Conservation (phyloP, 441 rosid species). For the Erodium moschatum region DNA sequence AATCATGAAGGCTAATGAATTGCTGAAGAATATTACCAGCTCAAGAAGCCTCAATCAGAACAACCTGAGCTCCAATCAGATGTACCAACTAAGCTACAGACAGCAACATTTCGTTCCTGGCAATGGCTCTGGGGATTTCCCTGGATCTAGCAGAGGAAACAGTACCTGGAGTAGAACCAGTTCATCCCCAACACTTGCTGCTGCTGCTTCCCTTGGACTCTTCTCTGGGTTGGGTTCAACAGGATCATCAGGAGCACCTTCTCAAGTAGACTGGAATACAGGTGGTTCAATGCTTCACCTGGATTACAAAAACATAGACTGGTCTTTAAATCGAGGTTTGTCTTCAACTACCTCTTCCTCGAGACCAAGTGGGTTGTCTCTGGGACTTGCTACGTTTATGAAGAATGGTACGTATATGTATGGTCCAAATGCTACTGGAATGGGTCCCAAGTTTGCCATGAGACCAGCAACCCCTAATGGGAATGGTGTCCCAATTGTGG, state of each 20-base stretch:
- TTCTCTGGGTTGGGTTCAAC: constrained; percentile 59
- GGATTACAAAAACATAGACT: constrained; percentile 68
- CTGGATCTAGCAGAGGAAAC: constrained; percentile 33
- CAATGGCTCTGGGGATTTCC: constrained; percentile 27
- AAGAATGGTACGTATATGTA: constrained; percentile 26
- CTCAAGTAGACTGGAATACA: constrained; percentile 72
- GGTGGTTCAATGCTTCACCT: constrained; percentile 46
- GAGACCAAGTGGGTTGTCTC: constrained; percentile 39
- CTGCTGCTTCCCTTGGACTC: constrained; percentile 75
- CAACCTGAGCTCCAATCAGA: constrained; percentile 39
- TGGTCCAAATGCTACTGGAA: constrained; percentile 22
- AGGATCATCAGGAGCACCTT: constrained; percentile 41
- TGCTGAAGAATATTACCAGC: constrained; percentile 27
- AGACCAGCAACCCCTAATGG: constrained; percentile 31
- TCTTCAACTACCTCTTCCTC: constrained; percentile 22
- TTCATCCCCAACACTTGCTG: constrained; percentile 48
- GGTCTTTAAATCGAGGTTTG: constrained; percentile 63
- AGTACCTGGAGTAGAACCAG: constrained; percentile 45
- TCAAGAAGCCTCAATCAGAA: constrained; percentile 38
- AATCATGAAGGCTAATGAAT: constrained; percentile 48
- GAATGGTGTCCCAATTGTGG: constrained; percentile 32
- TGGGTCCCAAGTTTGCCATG: constrained; percentile 33
- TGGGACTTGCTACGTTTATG: constrained; percentile 36
- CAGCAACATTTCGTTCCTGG: constrained; percentile 39
- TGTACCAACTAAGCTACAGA: constrained; percentile 30